These are phyloP conservation scores for Striga hermonthica DNA, from an alignment of 305 asterid species.

Conservation along the genomic window DNA sequence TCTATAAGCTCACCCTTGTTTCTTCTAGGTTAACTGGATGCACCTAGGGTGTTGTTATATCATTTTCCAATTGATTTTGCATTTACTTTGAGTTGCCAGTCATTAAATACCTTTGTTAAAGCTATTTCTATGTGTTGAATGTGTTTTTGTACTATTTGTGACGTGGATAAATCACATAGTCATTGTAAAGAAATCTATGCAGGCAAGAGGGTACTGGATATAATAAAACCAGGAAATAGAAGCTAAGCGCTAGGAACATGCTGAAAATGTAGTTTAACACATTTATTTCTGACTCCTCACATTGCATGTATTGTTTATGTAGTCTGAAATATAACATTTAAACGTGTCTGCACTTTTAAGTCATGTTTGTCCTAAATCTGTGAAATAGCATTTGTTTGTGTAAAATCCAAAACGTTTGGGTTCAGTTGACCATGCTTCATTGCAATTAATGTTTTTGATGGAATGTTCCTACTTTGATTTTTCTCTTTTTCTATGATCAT, in stretches of 20 bases:
- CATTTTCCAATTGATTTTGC: no score
- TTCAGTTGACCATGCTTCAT: conserved; percentile 3
- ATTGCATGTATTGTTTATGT: background rate
- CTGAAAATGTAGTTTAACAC: conserved; percentile 4
- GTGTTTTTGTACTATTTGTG: background rate
- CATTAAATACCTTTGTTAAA: no score
- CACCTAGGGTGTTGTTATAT: background rate
- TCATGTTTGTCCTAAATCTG: background rate
- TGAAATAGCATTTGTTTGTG: background rate
- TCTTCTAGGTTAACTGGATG: background rate
- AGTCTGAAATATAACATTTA: background rate
- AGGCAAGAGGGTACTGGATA: no score
- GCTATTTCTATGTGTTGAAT: no score
- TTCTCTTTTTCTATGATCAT: conserved; percentile 10
- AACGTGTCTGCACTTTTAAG: background rate
- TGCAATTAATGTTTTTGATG: conserved; percentile 18
- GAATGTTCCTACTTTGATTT: conserved; percentile 4
- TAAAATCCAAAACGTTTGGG: no score
- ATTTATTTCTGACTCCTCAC: conserved; percentile 7
- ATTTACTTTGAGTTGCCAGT: no score
- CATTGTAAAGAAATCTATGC: no score
- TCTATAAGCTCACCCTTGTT: conserved; percentile 6
- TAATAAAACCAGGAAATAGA: background rate
- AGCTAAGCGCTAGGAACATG: background rate
- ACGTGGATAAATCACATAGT: no score